Evolutionary conservation across 1,284 basidiomycete species (phyloP).

Genomic region (Ceratobasidium sp.): DNA sequence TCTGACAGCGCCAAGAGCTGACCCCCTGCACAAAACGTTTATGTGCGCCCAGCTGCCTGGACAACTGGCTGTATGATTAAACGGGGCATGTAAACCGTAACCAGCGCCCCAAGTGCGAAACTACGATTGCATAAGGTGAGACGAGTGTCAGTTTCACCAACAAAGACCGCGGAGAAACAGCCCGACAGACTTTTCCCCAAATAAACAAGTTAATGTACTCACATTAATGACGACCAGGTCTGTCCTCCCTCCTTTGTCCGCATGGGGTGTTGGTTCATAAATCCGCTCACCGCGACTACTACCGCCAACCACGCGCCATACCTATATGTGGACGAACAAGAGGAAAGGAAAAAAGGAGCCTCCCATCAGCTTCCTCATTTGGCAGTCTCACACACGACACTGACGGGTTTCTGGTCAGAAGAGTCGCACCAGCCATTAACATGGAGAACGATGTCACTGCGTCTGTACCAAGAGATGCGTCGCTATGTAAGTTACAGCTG

Average conservation of each 20-base stretch:
- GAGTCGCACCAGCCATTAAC: conserved; percentile 80
- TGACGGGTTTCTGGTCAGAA: conserved; percentile 82
- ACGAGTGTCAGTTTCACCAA: neutral
- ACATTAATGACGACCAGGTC: conserved; percentile 72
- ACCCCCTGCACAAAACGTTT: too few species aligned
- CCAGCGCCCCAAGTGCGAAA: conserved; percentile 44
- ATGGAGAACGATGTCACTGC: conserved; percentile 72
- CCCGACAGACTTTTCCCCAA: too few species aligned
- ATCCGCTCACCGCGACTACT: conserved; percentile 70
- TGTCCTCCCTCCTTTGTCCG: conserved; percentile 74
- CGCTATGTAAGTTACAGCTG: neutral
- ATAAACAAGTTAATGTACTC: conserved; percentile 56
- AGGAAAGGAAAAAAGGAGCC: conserved; percentile 30
- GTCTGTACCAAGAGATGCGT: conserved; percentile 61
- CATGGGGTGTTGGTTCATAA: conserved; percentile 77
- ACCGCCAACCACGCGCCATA: conserved; percentile 74
- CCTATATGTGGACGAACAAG: conserved; percentile 7
- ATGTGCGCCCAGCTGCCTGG: conserved; percentile 10
- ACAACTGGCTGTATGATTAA: conserved; percentile 41
- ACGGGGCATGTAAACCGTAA: conserved; percentile 47
- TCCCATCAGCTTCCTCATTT: neutral
- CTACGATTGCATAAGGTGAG: conserved; percentile 9
- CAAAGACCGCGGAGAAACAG: conserved; percentile 8
- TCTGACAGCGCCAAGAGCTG: too few species aligned
- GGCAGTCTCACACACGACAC: conserved; percentile 48